A percentile compares a stretch with the other conserved stretches of the same genome.
Conservation (phyloP, 208 protist species). For the Acanthamoeba healyi region DNA sequence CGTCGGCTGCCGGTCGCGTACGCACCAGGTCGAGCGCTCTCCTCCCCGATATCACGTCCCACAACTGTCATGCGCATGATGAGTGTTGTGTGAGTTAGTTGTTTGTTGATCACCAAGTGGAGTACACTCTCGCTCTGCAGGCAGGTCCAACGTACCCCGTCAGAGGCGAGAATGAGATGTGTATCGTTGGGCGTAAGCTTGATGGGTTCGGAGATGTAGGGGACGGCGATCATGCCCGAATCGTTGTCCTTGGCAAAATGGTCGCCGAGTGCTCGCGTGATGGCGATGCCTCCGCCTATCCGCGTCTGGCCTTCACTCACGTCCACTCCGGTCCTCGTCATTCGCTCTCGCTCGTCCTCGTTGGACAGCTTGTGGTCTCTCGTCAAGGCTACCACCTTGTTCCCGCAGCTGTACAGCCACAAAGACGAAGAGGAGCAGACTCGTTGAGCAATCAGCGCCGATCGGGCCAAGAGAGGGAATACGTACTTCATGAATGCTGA, state of each 20-base stretch:
- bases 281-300: conserved; percentile 69
- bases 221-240: conserved; percentile 63
- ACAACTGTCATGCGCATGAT: not conserved
- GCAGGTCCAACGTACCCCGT: conserved; percentile 41
- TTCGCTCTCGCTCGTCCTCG: conserved; percentile 36
- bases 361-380: conserved; percentile 62
- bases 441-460: no score
- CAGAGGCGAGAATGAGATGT: conserved; percentile 67
- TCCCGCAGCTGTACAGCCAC: not conserved
- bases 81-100: not conserved
- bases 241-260: conserved; percentile 77
- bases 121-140: no score
- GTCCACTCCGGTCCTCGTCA: not conserved
- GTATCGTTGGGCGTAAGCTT: conserved; percentile 58
- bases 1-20: not conserved
- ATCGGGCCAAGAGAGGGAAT: not conserved
- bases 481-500: conserved; percentile 67
- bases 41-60: conserved; percentile 10
- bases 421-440: not conserved
- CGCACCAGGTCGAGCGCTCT: conserved; percentile 18
- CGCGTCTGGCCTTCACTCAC: conserved; percentile 71
- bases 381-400: conserved; percentile 39
- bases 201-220: conserved; percentile 61
- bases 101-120: no score
- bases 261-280: conserved; percentile 70